These are phyloP conservation scores for Microthlaspi erraticum DNA, from an alignment of 345 rosid species.

Conservation along the genomic window DNA sequence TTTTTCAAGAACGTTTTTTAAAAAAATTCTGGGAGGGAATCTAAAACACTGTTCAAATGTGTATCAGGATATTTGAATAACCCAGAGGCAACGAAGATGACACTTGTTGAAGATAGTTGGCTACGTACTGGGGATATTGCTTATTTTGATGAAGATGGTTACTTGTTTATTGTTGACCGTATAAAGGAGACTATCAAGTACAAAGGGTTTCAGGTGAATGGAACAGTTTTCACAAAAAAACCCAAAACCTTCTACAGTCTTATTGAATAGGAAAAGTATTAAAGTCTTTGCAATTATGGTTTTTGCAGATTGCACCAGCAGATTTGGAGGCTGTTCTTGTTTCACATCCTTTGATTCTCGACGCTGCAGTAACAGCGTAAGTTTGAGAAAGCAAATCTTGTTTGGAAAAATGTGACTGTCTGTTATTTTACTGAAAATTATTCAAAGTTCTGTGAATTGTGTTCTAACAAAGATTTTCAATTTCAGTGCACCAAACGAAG, in stretches of 20 bases:
- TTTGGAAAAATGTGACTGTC: constrained; percentile 8
- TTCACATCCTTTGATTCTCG: constrained; percentile 72
- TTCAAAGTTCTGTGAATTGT: background rate
- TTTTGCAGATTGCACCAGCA: constrained; percentile 82
- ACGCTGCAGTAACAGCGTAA: constrained; percentile 79
- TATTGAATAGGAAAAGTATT: background rate
- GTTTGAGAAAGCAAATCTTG: constrained; percentile 25
- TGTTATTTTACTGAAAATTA: background rate
- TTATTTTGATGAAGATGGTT: constrained; percentile 79
- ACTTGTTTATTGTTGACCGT: constrained; percentile 66
- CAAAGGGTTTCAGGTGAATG: constrained; percentile 83
- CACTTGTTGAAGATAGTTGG: constrained; percentile 75
- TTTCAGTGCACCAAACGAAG: constrained; percentile 57
- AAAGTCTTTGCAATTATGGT: constrained; percentile 11
- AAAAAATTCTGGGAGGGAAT: background rate
- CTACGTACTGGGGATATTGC: constrained; percentile 87
- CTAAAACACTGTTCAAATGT: background rate
- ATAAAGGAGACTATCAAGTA: constrained; percentile 85
- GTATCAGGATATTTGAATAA: constrained; percentile 71
- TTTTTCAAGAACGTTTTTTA: background rate
- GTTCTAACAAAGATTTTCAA: background rate
- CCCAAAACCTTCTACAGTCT: background rate
- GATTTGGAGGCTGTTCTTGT: constrained; percentile 78
- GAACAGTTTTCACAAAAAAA: background rate
- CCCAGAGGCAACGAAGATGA: constrained; percentile 58